Base-by-base conservation (phyloP, 2,329 filamentous ascomycete genomes). In the Fusarium protoensiforme region DNA sequence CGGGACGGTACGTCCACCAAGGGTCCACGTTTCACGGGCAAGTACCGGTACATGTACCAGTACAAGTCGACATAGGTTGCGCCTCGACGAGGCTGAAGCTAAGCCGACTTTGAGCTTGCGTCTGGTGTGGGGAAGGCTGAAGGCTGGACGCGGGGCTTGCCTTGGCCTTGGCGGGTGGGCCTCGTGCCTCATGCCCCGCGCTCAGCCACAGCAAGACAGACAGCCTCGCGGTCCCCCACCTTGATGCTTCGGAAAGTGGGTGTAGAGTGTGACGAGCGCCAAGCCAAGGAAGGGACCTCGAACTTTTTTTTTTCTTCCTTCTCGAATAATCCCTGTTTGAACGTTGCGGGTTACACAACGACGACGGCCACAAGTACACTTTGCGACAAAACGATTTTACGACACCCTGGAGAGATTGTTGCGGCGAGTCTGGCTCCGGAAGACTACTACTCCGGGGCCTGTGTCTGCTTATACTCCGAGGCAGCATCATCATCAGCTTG, bases 381-480 rank as follows among this genome's bases (percentile, higher is more conserved):
- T 65, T 56, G 67, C 58, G 43, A 46, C 58, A 48, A n/a, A n/a
- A 43, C 24, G 35, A 48, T 35, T 56, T 36, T 18, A 43, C 39
- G 62, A 64, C 72, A 78, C 33, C 64, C 64, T 78, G 77, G 77
- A 78, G 74, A 64, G 61, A 36, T 48, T 77, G 29, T 36, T 46
- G 35, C 61, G 65, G 39, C 68, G 64, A 66, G 36, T 53, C 54
- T 69, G 76, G 77, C 71, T 76, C 69, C 72, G 74, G 72, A 76
- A 67, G 62, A 58, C 27, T 31, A 51, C 64, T 67, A 53, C 66
- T 68, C 72, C 72, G 73, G 77, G 75, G 72, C 64, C 74, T 43
- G 51, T 57, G 18, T 61, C 54, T 29, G 1, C 43, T 65, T 68
- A 57, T 39, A 24, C 61, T 51, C 13, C 54, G 39, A 68, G 43